Evolutionary conservation across 2,329 filamentous ascomycete genomes (phyloP), one percentile per base, ranked within the genome.

Genomic region (Diaporthe sp.): DNA sequence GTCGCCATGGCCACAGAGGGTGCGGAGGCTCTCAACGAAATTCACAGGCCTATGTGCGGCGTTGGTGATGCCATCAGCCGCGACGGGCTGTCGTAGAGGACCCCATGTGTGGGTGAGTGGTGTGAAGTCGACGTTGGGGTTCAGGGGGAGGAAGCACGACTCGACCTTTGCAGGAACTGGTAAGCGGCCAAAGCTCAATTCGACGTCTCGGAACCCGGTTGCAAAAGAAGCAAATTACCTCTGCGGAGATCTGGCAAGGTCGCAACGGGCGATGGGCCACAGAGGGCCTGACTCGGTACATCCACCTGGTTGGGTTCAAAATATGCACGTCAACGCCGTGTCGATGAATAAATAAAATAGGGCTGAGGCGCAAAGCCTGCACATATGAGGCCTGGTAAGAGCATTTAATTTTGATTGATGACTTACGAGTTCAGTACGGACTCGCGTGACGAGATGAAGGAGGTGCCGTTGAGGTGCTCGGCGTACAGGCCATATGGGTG

Each of bases 1-100:
- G 57, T 89, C 87, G 12, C 88, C 88, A 37, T 86, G 86, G 7
- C 88, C 88, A 31, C 83, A 86, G 12, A 90, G 80, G 2, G 88
- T 88, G 78, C 87, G 86, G 17, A 90, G 81, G 8, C 88, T 87
- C 75, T 87, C 81, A 15, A 86, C 80, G 77, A 89, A 89, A 70
- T 71, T 78, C 25, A 74, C 55, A 3, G 65, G 37, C 58, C 15
- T 42, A 19, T 31, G 44, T 6, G 4, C 7, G 25, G 25, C n/a
- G 22, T 2, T 25, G 25, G 7, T 42, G 17, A 13, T 37, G 31
- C n/a, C 61, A 9, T 62, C 5, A 12, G 39, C 13, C 60, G 39
- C 10, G 17, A 28, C 46, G n/a, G 62, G 44, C 3, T 13, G 9
- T 3, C 57, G 39, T 1, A 78, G 70, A 34, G 77, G 78, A 3